A percentile compares a stretch with the other conserved stretches of the same genome.
Conservation (phyloP, 2,329 filamentous ascomycete species). For the Colletotrichum scovillei region DNA sequence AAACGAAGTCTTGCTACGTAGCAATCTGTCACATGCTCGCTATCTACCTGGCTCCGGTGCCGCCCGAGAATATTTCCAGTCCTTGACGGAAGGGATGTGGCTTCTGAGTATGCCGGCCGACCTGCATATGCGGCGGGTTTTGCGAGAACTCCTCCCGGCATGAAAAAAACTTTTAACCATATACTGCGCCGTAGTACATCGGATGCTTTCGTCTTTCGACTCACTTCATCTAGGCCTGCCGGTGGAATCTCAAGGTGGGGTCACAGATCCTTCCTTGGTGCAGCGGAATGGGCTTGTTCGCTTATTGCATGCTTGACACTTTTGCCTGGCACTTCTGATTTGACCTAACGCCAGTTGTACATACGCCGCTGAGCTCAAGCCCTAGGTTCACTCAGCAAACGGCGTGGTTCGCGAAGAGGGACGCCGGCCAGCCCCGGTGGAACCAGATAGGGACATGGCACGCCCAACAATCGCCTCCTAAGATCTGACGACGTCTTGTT, state of each 20-base stretch:
- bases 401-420: not conserved
- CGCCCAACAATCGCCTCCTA: not conserved
- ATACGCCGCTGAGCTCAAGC: not conserved
- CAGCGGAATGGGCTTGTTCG: conserved; percentile 9
- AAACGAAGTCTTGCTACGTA: not conserved
- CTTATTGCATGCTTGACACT: conserved; percentile 16
- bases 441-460: not conserved
- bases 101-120: not conserved
- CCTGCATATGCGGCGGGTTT: not conserved
- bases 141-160: not conserved
- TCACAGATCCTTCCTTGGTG: conserved; percentile 1
- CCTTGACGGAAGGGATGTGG: not conserved
- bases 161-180: not conserved
- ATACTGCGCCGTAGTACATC: conserved; percentile 5
- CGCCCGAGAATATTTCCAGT: not conserved
- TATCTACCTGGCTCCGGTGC: not conserved
- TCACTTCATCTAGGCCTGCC: conserved; percentile 25
- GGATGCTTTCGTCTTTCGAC: not conserved
- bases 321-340: not conserved
- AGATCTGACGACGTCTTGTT: conserved; percentile 9
- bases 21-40: conserved; percentile 7
- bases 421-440: not conserved
- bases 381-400: not conserved
- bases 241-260: conserved; percentile 1
- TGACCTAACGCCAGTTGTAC: no score